Conservation (phyloP, 2,329 filamentous ascomycete genomes). For the Coleophoma cylindrospora region DNA sequence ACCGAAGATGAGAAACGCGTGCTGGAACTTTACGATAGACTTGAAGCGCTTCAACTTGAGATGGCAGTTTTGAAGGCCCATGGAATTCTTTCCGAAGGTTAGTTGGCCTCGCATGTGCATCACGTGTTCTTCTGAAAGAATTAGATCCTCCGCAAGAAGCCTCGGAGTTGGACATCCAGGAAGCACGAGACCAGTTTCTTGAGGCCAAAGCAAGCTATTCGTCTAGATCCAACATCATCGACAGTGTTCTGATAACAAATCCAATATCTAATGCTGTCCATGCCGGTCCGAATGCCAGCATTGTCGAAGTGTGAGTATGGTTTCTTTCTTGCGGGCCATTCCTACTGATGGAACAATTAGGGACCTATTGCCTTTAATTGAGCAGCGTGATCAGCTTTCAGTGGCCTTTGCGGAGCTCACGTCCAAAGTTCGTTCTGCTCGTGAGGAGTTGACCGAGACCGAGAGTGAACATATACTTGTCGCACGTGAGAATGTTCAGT, state of each 20-base stretch:
- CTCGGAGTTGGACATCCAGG: slow-evolving; percentile 46
- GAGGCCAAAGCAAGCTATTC: slow-evolving; percentile 66
- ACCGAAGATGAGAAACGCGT: slow-evolving; percentile 62
- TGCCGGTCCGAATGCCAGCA: slow-evolving; percentile 55
- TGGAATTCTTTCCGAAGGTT: slow-evolving; percentile 22
- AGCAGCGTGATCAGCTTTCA: slow-evolving; percentile 63
- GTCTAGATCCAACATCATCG: slow-evolving; percentile 63
- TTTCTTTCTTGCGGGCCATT: too few species aligned
- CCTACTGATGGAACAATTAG: slow-evolving; percentile 10
- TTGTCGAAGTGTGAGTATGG: slow-evolving; percentile 58
- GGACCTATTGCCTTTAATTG: slow-evolving; percentile 56
- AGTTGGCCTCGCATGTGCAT: slow-evolving; percentile 3
- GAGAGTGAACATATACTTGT: slow-evolving; percentile 54
- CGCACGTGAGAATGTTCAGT: slow-evolving; percentile 54
- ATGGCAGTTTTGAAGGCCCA: slow-evolving; percentile 56
- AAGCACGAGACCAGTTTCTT: slow-evolving; percentile 58
- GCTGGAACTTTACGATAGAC: slow-evolving; percentile 64
- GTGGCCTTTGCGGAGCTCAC: slow-evolving; percentile 57
- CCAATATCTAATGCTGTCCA: slow-evolving; percentile 77
- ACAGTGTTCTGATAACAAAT: slow-evolving; percentile 65
- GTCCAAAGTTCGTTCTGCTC: slow-evolving; percentile 42
- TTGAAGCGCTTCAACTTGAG: slow-evolving; percentile 69
- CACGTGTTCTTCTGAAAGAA: slow-evolving; percentile 11
- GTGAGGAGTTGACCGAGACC: slow-evolving; percentile 47
- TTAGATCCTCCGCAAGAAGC: slow-evolving; percentile 25